A percentile compares a stretch with the other conserved stretches of the same genome.
phyloP scores from a whole-genome alignment of 805 yeast species.

The Candida nanaspora region DNA sequence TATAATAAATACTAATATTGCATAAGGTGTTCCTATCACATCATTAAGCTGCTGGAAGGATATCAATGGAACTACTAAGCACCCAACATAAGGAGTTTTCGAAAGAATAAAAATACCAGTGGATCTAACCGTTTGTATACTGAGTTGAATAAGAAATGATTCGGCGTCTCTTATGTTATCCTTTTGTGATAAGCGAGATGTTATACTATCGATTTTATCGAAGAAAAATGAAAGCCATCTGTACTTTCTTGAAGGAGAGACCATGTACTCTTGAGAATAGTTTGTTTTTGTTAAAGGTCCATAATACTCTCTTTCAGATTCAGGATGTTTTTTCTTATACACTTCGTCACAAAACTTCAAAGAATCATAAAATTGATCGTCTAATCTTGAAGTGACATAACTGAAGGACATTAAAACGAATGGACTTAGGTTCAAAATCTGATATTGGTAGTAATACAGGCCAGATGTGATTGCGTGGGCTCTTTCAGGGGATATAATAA shows the following conservation, averaged over 20 bases:
- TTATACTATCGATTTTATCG: not conserved
- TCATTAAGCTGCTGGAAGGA: conserved; percentile 37
- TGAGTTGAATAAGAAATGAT: conserved; percentile 1
- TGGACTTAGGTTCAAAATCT: conserved; percentile 33
- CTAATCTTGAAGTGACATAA: conserved; percentile 31
- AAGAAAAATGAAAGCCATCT: not conserved
- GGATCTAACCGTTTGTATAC: conserved; percentile 13
- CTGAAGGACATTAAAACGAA: conserved; percentile 30
- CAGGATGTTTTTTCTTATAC: conserved; percentile 34
- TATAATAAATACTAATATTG: conserved; percentile 29
- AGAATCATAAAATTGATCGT: conserved; percentile 31
- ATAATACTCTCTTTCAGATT: conserved; percentile 16
- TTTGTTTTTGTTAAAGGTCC: conserved; percentile 4
- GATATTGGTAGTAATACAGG: conserved; percentile 25
- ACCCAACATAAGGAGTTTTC: conserved; percentile 35
- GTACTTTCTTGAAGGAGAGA: not conserved
- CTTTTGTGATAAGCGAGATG: not conserved
- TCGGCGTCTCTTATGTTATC: not conserved
- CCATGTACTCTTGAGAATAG: not conserved
- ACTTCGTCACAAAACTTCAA: conserved; percentile 31
- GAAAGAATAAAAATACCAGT: conserved; percentile 27
- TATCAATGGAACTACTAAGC: conserved; percentile 31
- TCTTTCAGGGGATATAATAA: conserved; percentile 7
- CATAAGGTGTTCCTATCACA: conserved; percentile 39
- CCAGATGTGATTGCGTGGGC: conserved; percentile 12